Evolutionary conservation across 225 moss, liverwort and hornwort genomes (phyloP).

Genomic region (Sphagnum tenellum): DNA sequence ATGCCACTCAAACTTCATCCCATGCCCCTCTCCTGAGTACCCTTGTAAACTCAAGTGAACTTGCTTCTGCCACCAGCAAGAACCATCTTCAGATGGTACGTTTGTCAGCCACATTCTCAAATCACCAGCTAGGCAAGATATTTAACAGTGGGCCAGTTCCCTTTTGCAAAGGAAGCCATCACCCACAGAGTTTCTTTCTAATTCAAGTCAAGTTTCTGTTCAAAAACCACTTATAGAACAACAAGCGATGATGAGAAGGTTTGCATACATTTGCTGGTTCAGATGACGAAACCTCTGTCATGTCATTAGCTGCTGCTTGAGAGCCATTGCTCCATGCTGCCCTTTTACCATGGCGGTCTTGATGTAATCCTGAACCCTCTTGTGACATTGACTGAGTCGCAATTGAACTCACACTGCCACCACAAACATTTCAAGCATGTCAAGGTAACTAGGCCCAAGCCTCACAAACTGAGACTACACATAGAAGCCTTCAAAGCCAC

Average conservation of each 20-base stretch:
- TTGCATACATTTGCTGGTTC: slow-evolving; percentile 37
- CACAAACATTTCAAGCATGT: neutral
- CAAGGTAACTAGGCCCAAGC: neutral
- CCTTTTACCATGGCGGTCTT: slow-evolving; percentile 34
- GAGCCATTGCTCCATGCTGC: slow-evolving; percentile 40
- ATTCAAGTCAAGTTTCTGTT: neutral
- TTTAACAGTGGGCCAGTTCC: neutral
- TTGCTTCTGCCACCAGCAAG: neutral
- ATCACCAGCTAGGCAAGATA: neutral
- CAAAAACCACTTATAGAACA: neutral
- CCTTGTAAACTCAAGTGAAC: neutral
- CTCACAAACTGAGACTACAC: too few relatives aligned
- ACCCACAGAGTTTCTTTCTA: neutral
- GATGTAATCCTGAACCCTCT: slow-evolving; percentile 50
- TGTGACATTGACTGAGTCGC: slow-evolving; percentile 65
- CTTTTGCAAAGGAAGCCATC: neutral
- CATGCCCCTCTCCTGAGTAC: too few relatives aligned
- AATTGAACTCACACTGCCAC: slow-evolving; percentile 69
- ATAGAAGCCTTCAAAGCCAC: too few relatives aligned
- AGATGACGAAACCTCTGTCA: slow-evolving; percentile 79
- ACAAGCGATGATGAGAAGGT: neutral
- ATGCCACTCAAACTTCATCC: neutral
- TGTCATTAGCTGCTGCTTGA: slow-evolving; percentile 34
- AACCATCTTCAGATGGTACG: neutral
- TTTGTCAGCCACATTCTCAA: neutral